phyloP scores from a whole-genome alignment of 805 yeast species.

The Nakazawaea ishiwadae region DNA sequence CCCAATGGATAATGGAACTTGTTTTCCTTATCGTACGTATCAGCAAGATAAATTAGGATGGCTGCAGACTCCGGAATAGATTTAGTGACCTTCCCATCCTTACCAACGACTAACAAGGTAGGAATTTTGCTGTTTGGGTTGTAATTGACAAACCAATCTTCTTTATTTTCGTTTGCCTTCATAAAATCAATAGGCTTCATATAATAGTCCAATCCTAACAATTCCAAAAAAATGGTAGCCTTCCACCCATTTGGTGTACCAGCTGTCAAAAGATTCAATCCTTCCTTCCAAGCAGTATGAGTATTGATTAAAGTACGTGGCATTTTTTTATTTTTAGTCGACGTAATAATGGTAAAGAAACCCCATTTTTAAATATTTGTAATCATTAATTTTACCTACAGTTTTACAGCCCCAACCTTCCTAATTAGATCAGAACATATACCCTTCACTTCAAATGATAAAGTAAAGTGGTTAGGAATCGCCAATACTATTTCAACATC shows the following conservation, averaged over 20 bases:
- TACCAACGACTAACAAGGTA: slow-evolving; percentile 35
- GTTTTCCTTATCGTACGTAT: slow-evolving; percentile 51
- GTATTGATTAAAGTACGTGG: too few relatives aligned
- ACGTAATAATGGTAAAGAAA: too few relatives aligned
- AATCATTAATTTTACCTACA: too few relatives aligned
- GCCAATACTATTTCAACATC: too few relatives aligned
- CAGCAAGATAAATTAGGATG: slow-evolving; percentile 53
- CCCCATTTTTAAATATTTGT: too few relatives aligned
- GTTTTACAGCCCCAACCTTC: too few relatives aligned
- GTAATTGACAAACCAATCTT: slow-evolving; percentile 49
- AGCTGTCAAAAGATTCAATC: slow-evolving; percentile 15
- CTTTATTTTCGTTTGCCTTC: slow-evolving; percentile 40
- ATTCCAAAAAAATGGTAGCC: slow-evolving; percentile 34
- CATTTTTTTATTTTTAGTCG: too few relatives aligned
- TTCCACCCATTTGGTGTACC: slow-evolving; percentile 44
- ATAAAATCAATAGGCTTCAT: slow-evolving; percentile 35
- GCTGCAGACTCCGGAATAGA: slow-evolving; percentile 56
- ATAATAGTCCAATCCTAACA: slow-evolving; percentile 38
- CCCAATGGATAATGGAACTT: slow-evolving; percentile 37
- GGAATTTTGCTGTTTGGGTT: slow-evolving; percentile 67
- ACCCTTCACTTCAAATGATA: too few relatives aligned
- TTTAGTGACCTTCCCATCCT: slow-evolving; percentile 37
- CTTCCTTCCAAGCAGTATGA: background rate
- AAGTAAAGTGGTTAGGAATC: too few relatives aligned
- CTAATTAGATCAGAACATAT: too few relatives aligned